A percentile compares a stretch with the other conserved stretches of the same genome.
These are phyloP conservation scores for Colletotrichum tropicicola DNA, from an alignment of 2,329 filamentous ascomycete species.

Conservation along the genomic window DNA sequence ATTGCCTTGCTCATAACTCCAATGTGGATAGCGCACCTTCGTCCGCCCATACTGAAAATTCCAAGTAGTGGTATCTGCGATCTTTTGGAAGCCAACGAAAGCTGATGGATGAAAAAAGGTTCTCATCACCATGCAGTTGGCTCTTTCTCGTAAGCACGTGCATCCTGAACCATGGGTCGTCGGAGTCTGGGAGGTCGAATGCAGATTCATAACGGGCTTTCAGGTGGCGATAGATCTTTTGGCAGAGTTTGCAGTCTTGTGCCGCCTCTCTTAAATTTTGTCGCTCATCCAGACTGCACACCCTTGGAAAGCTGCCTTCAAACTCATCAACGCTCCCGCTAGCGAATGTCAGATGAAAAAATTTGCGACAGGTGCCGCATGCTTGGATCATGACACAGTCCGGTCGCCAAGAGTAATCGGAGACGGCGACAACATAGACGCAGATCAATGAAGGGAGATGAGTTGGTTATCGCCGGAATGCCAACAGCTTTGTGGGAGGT, in stretches of 20 bases:
- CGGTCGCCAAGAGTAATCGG: too few relatives aligned
- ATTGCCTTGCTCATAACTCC: background rate
- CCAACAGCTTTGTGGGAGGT: too few relatives aligned
- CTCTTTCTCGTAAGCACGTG: background rate
- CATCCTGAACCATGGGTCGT: background rate
- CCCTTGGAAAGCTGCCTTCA: too few relatives aligned
- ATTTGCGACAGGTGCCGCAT: too few relatives aligned
- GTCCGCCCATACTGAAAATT: background rate
- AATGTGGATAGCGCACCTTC: background rate
- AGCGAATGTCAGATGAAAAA: too few relatives aligned
- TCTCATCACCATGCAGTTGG: background rate
- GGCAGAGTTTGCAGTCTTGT: background rate
- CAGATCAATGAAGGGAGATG: too few relatives aligned
- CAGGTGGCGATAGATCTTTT: background rate
- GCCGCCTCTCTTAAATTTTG: background rate
- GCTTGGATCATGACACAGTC: too few relatives aligned
- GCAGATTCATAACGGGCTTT: background rate
- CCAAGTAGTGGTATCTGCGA: background rate
- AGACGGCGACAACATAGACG: too few relatives aligned
- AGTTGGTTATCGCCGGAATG: too few relatives aligned
- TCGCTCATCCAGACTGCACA: background rate
- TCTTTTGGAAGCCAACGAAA: background rate
- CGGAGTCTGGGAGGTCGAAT: background rate
- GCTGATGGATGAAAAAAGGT: background rate
- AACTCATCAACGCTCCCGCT: too few relatives aligned